phyloP scores from a whole-genome alignment of 78 protist genomes.

The Guillardia theta region DNA sequence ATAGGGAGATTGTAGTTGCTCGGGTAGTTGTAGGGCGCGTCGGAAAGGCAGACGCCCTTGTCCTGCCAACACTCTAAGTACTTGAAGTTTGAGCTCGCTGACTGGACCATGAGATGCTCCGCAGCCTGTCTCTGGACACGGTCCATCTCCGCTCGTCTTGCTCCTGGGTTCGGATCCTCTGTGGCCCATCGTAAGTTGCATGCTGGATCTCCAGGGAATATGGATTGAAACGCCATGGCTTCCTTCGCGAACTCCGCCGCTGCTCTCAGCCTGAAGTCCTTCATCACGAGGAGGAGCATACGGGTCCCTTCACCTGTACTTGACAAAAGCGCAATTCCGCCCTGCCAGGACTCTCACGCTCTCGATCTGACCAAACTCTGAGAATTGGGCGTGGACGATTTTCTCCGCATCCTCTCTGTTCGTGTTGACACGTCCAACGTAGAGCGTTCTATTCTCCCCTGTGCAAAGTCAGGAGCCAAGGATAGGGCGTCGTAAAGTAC shows the following conservation, averaged over 20 bases:
- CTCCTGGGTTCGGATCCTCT: constrained; percentile 20
- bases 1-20: background rate
- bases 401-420: background rate
- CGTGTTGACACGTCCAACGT: background rate
- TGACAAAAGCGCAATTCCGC: background rate
- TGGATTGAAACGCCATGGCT: background rate
- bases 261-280: background rate
- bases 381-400: background rate
- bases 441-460: background rate
- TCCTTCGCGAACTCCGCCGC: background rate
- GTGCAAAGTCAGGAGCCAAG: no score
- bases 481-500: no score
- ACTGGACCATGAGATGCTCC: background rate
- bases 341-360: background rate
- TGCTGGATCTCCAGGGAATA: background rate
- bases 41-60: background rate
- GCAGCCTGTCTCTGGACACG: background rate
- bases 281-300: background rate
- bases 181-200: constrained; percentile 2
- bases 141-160: background rate
- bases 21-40: background rate
- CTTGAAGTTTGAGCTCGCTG: background rate
- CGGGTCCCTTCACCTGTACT: background rate
- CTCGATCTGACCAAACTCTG: background rate
- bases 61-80: background rate